Base-by-base conservation (phyloP, 805 yeast species). In the Brettanomyces nanus region DNA sequence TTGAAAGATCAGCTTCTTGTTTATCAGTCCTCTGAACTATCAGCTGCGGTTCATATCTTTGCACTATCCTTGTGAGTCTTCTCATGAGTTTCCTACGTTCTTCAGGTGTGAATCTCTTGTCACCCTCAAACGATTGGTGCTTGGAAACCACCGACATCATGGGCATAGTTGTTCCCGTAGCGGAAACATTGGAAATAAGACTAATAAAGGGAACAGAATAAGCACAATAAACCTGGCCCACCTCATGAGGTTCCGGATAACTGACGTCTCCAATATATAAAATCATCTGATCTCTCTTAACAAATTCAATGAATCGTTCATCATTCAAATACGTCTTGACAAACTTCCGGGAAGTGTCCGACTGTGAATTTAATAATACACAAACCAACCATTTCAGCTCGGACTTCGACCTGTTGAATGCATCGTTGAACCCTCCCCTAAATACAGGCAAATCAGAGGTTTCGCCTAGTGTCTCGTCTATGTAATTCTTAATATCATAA, bases 211-310 rank as follows among this genome's bases (percentile, higher is more conserved):
- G 90, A 19, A 77, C 61, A 28, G 70, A 63, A 20, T 69, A 64
- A 2, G 73, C 69, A 27, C 63, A 66, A 43, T 80, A 64, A 28
- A 71, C 63, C 44, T 68, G 68, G 1, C 85, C 83, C 29, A 83
- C 70, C 41, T 77, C 77, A 62, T 73, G 76, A 3, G 83, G 73
- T 53, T 83, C 90, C 1, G 80, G 68, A 45, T 76, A 76, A 13
- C 66, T 58, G 19, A 75, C 76, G 45, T 78, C 75, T 0, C 85
- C 84, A 28, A 81, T 69, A 68, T 80, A 83, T 1, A 80, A 63
- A 1, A 75, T 44, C n/a, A 73, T 41, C 33, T 79, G 66, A 29
- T 71, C 64, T 2, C 59, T 58, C 31, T 56, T 54, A 33, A 66
- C 44, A 32, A 58, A 53, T 25, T 64, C 51, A 13, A 68, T 53